Evolutionary conservation across 2,329 filamentous ascomycete genomes (phyloP).

Genomic region (Westerdykella aurantiaca): DNA sequence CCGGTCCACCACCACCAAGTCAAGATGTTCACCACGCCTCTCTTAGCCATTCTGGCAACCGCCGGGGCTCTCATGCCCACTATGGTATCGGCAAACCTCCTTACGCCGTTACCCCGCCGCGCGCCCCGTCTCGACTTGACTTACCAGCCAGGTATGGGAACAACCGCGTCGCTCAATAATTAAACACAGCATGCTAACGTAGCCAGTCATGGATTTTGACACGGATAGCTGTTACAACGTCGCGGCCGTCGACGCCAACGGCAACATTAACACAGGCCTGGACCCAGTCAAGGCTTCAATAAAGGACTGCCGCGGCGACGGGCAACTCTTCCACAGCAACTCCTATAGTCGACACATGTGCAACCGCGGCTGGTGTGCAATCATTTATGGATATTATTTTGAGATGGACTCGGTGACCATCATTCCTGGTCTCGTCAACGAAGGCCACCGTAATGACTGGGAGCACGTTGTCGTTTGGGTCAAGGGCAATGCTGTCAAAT

Average conservation of each 20-base stretch:
- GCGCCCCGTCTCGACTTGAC: background rate
- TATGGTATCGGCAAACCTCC: background rate
- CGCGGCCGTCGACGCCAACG: background rate
- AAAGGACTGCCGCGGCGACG: slow-evolving; percentile 30
- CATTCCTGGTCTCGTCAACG: slow-evolving; percentile 3
- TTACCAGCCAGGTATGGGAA: too few relatives aligned
- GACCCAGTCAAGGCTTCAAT: background rate
- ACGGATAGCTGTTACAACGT: slow-evolving; percentile 1
- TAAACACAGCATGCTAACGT: too few relatives aligned
- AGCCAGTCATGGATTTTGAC: slow-evolving; percentile 2
- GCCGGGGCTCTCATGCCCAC: too few relatives aligned
- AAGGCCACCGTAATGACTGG: slow-evolving; percentile 38
- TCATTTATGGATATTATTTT: slow-evolving; percentile 46
- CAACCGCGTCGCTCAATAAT: too few relatives aligned
- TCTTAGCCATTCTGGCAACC: too few relatives aligned
- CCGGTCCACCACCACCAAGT: too few relatives aligned
- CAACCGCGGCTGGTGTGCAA: slow-evolving; percentile 43
- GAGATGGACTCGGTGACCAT: slow-evolving; percentile 21
- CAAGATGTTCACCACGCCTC: too few relatives aligned
- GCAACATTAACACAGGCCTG: slow-evolving; percentile 1
- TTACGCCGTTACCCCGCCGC: background rate
- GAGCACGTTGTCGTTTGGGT: slow-evolving; percentile 37
- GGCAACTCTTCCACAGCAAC: slow-evolving; percentile 38
- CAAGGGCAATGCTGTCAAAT: slow-evolving; percentile 18
- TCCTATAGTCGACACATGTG: slow-evolving; percentile 42